phyloP scores from a whole-genome alignment of 768 basidiomycete genomes.

The Cystoderma amianthinum region DNA sequence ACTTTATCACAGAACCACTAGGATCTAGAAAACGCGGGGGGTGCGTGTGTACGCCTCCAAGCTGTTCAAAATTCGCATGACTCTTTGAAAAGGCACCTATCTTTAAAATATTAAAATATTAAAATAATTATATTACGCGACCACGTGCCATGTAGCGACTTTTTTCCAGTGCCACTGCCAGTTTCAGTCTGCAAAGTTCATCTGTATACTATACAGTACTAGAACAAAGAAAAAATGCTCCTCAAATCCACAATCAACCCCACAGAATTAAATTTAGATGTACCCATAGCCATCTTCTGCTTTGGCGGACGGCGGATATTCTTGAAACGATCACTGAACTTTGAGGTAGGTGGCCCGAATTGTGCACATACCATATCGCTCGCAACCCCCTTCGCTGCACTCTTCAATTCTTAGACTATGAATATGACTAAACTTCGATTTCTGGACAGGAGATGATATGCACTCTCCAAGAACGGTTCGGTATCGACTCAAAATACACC shows the following conservation, averaged over 20 bases:
- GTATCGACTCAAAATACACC: constrained; percentile 3
- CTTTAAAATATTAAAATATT: too few relatives aligned
- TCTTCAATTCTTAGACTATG: neutral
- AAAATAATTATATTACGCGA: neutral
- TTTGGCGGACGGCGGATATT: constrained; percentile 2
- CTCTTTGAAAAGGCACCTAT: too few relatives aligned
- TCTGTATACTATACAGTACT: neutral
- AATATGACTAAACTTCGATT: neutral
- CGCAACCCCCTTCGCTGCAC: too few relatives aligned
- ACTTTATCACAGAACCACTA: too few relatives aligned
- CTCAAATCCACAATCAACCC: constrained; percentile 13
- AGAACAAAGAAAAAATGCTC: constrained; percentile 11
- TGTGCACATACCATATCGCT: too few relatives aligned
- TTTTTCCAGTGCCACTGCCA: neutral
- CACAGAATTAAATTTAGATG: constrained; percentile 9
- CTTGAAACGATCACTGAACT: constrained; percentile 3
- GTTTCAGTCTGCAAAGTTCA: neutral
- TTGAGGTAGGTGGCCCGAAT: neutral
- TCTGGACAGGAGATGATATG: constrained; percentile 17
- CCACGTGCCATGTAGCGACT: neutral
- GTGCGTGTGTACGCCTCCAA: too few relatives aligned
- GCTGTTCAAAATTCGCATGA: too few relatives aligned
- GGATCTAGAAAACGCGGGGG: too few relatives aligned
- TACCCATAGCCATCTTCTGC: constrained; percentile 14
- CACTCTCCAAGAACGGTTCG: constrained; percentile 11